These are phyloP conservation scores for Cyclotella choctawhatcheeana DNA, from an alignment of 108 stramenopile species.

Conservation along the genomic window DNA sequence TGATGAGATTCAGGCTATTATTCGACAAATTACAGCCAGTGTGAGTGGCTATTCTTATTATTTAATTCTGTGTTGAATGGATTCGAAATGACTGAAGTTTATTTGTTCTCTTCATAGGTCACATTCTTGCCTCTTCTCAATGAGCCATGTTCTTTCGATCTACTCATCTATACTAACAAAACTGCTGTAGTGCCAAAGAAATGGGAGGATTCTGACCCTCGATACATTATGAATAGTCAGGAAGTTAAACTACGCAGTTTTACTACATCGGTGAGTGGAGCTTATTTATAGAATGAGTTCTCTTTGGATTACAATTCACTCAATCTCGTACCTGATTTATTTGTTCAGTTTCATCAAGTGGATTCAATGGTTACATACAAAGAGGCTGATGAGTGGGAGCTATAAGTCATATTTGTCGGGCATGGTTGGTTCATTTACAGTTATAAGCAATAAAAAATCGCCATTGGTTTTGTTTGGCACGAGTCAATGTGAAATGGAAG, in stretches of 20 bases:
- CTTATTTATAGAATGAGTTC: background rate
- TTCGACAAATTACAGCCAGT: slow-evolving; percentile 97
- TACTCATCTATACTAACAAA: slow-evolving; percentile 94
- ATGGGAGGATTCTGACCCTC: slow-evolving; percentile 98
- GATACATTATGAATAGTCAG: slow-evolving; percentile 93
- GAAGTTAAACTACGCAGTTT: slow-evolving; percentile 95
- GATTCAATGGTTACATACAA: slow-evolving; percentile 93
- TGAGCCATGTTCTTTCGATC: slow-evolving; percentile 98
- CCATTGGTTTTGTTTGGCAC: too few species aligned
- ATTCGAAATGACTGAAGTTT: too few species aligned
- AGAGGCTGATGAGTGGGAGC: slow-evolving; percentile 90
- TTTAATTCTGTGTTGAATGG: too few species aligned
- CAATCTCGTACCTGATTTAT: background rate
- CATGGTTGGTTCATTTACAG: too few species aligned
- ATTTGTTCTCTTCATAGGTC: slow-evolving; percentile 57
- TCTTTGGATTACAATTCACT: too few species aligned
- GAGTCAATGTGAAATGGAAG: too few species aligned
- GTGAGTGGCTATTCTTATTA: too few species aligned
- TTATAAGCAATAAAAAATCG: too few species aligned
- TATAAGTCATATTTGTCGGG: slow-evolving; percentile 50
- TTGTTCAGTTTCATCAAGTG: slow-evolving; percentile 84
- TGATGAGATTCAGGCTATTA: slow-evolving; percentile 96
- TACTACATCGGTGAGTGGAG: slow-evolving; percentile 82
- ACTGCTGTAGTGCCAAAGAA: slow-evolving; percentile 86
- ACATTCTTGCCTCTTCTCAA: slow-evolving; percentile 96